Evolutionary conservation across 176 grass and related monocot species (phyloP), one percentile per base, ranked within the genome.

Genomic region (Zoysia japonica): DNA sequence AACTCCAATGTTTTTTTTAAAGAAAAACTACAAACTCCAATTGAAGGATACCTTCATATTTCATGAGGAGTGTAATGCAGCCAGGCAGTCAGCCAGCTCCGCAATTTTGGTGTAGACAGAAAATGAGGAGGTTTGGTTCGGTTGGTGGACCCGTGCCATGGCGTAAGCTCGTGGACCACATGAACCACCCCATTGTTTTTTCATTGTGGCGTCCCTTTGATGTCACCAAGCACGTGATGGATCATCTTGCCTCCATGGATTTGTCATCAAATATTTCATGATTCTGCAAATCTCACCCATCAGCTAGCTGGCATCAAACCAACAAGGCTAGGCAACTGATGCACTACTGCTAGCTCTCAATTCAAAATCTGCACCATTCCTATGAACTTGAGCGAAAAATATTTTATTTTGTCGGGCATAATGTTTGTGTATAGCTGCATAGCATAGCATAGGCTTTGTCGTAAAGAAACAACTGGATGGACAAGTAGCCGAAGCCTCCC

Each of bases 181-280:
- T 36, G 76, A 47, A 82, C 87, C 87, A 77, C 87, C 83, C 82
- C 87, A 81, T 51, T 76, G 65, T 85, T 85, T 60, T 47, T 6
- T 80, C 82, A 85, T 77, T 51, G 64, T 38, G 60, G 73, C 14
- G 66, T 85, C 28, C 28, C 28, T 28, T 28, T 72, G 72, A 82
- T 89, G 87, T 68, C 87, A 85, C 28, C 28, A 28, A 28, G 28
- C 83, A 89, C 73, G 87, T 85, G 87, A 89, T 85, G 73, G 85
- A 89, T 89, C 87, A 38, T 36, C 72, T 78, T 69, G 67, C 85
- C 70, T 75, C 70, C 53, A 63, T 47, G 62, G 39, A 73, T 87
- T 78, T 82, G 85, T 72, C 79, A 75, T 61, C 73, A 9, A 82
- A 85, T 78, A 78, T 89, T 77, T 74, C 8, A 35, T 20, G 78